Evolutionary conservation across 2,329 filamentous ascomycete species (phyloP), one percentile per base, ranked within the genome.

Genomic region (Venturia aucupariae): DNA sequence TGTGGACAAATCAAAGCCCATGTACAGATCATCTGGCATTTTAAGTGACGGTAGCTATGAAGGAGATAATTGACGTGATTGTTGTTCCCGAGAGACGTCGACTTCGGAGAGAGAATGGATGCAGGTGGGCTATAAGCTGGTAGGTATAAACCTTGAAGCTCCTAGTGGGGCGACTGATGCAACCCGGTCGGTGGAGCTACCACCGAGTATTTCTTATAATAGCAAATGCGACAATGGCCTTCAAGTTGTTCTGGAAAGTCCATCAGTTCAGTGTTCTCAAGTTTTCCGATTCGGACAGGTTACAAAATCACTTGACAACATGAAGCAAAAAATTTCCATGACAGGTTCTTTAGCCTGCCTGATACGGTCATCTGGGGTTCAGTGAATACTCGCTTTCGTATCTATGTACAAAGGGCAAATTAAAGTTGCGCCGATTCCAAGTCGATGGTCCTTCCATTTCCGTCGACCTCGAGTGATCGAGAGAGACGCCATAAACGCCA

Each of bases 1-100:
- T 65, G 94, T 97, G 54, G 92, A 97, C 66, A 97, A 87, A 78
- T 99, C 94, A 75, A 97, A 92, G 66, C 94, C 94, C 72, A 96
- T 82, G 74, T 96, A 96, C 67, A 96, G 80, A 22, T 89, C 41
- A 8, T 64, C 48, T 63, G 61, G 60, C 62, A 65, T 67, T 41
- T 46, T 65, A 57, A 27, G 46, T 4, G 22, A 27, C 4, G 46
- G 22, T 15, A 24, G n/a, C 10, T 27, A 15, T 11, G 22, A 27
- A 51, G 44, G 46, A 13, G 22, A 11, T 10, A 13, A 27, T 51
- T 27, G 46, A 24, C n/a, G 46, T 5, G 11, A 11, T 48, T 48
- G 46, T 48, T 48, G 46, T 27, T 27, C 27, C 27, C 44, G n/a
- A 46, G 22, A 22, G 44, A 46, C 44, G 44, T 46, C 19, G n/a